Evolutionary conservation across 176 grass and related monocot species (phyloP).

Genomic region (Lolium rigidum): DNA sequence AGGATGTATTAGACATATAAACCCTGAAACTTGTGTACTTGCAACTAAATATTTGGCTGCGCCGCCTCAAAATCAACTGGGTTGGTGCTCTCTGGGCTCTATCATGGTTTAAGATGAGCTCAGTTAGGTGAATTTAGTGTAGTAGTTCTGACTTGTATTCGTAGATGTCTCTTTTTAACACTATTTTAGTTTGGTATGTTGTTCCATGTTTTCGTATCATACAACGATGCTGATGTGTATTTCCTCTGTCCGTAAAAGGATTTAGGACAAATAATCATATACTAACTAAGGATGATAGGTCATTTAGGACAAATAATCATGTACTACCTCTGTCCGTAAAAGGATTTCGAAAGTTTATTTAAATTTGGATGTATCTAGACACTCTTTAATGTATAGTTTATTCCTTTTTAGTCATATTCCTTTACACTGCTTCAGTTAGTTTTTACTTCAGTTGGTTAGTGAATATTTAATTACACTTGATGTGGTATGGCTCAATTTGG

Average conservation of each 20-base stretch:
- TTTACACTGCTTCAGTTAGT: background rate
- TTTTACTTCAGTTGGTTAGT: background rate
- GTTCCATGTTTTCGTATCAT: background rate
- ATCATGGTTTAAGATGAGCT: slow-evolving; percentile 4
- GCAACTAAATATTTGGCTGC: background rate
- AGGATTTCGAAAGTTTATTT: too few relatives aligned
- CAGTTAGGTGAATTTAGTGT: background rate
- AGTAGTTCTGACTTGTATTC: background rate
- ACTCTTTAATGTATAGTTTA: too few relatives aligned
- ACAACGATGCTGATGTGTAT: background rate
- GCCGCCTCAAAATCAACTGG: background rate
- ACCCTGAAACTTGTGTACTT: background rate
- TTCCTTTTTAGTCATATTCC: background rate
- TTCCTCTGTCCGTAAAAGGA: background rate
- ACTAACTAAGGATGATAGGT: background rate
- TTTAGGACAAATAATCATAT: background rate
- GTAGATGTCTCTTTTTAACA: background rate
- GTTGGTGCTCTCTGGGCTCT: slow-evolving; percentile 7
- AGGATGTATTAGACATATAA: background rate
- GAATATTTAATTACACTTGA: background rate
- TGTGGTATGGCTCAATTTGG: background rate
- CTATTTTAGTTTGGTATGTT: background rate
- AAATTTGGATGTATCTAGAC: too few relatives aligned
- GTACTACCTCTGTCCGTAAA: too few relatives aligned
- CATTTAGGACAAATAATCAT: background rate